Percentiles rank a stretch among this genome's conserved stretches.
Evolutionary conservation across 2,329 filamentous ascomycete species (phyloP).

Genomic region (Alternaria sp.): DNA sequence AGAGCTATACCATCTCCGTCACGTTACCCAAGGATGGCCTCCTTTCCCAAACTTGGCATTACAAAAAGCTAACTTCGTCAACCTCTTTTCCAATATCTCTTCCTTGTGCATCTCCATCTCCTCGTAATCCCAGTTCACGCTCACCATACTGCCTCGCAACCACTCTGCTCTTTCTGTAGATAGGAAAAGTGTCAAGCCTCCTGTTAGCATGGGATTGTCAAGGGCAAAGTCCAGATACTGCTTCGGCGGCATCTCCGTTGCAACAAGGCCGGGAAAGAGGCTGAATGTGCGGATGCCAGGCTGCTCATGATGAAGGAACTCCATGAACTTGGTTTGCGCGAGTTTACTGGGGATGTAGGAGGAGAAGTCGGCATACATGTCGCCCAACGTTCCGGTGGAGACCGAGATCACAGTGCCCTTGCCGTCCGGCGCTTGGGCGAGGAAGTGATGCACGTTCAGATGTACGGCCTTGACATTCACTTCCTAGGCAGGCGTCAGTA

Average conservation of each 20-base stretch:
- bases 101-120: not conserved
- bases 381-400: not conserved
- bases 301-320: not conserved
- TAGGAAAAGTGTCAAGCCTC: not conserved
- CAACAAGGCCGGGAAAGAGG: not conserved
- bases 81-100: not conserved
- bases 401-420: not conserved
- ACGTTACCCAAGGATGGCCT: not conserved
- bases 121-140: not conserved
- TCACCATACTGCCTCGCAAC: not conserved
- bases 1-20: accelerated
- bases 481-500: not conserved
- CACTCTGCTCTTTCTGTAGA: not conserved
- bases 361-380: not conserved
- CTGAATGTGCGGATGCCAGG: not conserved
- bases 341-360: not conserved
- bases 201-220: not conserved
- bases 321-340: not conserved
- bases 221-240: not conserved
- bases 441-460: not conserved
- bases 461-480: not conserved
- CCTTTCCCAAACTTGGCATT: not conserved
- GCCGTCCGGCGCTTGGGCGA: not conserved
- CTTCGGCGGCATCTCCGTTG: not conserved
- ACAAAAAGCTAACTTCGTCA: not conserved